Conservation (phyloP, 495 filamentous ascomycete species). For the Hypoxylon intermedium region DNA sequence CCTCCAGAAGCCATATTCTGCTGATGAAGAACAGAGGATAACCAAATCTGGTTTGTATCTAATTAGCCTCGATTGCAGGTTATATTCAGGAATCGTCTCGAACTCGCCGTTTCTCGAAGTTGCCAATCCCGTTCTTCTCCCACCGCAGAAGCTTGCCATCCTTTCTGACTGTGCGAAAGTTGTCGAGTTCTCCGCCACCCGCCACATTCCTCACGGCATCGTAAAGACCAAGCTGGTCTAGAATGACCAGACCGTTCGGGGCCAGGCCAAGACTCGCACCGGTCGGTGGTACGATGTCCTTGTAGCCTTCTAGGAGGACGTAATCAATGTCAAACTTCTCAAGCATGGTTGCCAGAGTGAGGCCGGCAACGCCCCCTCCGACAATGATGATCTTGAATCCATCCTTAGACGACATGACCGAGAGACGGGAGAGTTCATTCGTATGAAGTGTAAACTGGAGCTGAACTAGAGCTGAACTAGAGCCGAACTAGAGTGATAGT, state of each 20-base stretch:
- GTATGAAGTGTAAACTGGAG: too few relatives aligned
- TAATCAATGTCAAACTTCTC: constrained; percentile 35
- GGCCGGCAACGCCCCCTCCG: constrained; percentile 38
- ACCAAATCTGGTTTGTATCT: constrained; percentile 24
- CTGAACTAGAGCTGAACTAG: too few relatives aligned
- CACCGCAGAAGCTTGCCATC: constrained; percentile 21
- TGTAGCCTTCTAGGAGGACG: constrained; percentile 36
- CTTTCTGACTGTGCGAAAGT: constrained; percentile 1
- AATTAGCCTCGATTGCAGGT: neutral
- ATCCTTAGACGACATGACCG: neutral
- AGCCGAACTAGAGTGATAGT: too few relatives aligned
- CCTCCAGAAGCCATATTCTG: constrained; percentile 43
- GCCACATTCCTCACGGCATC: constrained; percentile 27
- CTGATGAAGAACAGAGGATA: constrained; percentile 43
- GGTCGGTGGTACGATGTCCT: constrained; percentile 28
- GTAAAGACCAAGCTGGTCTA: constrained; percentile 45
- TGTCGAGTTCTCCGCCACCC: constrained; percentile 19
- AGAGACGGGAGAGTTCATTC: too few relatives aligned
- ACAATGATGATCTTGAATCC: constrained; percentile 41
- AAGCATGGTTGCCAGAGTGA: constrained; percentile 40
- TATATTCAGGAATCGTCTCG: neutral
- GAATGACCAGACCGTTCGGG: constrained; percentile 38
- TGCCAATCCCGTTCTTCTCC: constrained; percentile 7
- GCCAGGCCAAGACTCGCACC: constrained; percentile 36
- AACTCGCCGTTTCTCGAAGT: neutral